A percentile compares a stretch with the other conserved stretches of the same genome.
Evolutionary conservation across 768 basidiomycete species (phyloP).

Genomic region (Strobilomyces confusus): DNA sequence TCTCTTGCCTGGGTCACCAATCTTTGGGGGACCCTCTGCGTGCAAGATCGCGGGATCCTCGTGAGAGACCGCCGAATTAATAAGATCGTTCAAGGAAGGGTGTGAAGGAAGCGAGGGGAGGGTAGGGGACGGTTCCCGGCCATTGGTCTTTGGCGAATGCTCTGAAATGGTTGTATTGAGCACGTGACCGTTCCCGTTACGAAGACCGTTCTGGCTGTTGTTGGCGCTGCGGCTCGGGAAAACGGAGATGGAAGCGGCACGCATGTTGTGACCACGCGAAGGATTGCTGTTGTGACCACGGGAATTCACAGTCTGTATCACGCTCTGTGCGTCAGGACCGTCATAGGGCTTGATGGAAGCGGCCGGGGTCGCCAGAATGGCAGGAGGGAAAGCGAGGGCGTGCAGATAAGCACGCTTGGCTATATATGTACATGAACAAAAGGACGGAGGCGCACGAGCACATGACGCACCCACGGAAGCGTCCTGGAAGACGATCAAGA

Average conservation of each 20-base stretch:
- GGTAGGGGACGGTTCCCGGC: slow-evolving; percentile 77
- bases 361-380: slow-evolving; percentile 51
- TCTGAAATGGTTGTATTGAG: slow-evolving; percentile 47
- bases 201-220: slow-evolving; percentile 32
- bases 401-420: slow-evolving; percentile 62
- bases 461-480: slow-evolving; percentile 74
- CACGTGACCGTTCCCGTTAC: slow-evolving; percentile 37
- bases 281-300: slow-evolving; percentile 59
- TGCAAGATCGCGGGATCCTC: slow-evolving; percentile 67
- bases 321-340: slow-evolving; percentile 83
- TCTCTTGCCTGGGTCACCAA: slow-evolving; percentile 84
- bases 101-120: slow-evolving; percentile 78
- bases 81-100: slow-evolving; percentile 80
- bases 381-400: slow-evolving; percentile 78
- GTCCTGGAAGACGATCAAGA: slow-evolving; percentile 92
- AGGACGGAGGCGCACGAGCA: background rate
- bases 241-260: slow-evolving; percentile 63
- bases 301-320: slow-evolving; percentile 81
- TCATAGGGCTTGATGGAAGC: slow-evolving; percentile 88
- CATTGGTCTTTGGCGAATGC: slow-evolving; percentile 38
- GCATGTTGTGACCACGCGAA: slow-evolving; percentile 68
- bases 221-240: slow-evolving; percentile 51
- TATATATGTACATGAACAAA: slow-evolving; percentile 7
- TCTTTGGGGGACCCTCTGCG: slow-evolving; percentile 59
- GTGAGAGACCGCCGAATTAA: slow-evolving; percentile 60